Percentiles rank a stretch among this genome's conserved stretches.
Evolutionary conservation across 2,329 filamentous ascomycete species (phyloP).

Genomic region (Aurifilum marmelostoma): DNA sequence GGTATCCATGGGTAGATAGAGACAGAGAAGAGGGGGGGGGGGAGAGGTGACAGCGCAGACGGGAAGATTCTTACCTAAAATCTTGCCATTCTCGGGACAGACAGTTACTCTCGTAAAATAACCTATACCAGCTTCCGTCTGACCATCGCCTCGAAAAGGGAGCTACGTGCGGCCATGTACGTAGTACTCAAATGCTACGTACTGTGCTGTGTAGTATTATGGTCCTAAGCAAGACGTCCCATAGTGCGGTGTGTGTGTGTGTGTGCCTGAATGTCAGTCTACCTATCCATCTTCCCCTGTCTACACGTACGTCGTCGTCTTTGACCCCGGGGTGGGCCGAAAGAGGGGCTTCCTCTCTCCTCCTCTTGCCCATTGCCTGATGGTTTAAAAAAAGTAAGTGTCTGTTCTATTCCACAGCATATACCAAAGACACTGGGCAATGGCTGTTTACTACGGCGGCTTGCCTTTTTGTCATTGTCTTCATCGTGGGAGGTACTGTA

Average conservation of each 20-base stretch:
- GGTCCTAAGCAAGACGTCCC: no score
- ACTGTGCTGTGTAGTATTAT: neutral
- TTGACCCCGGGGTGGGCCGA: no score
- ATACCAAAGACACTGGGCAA: no score
- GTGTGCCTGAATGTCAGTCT: neutral
- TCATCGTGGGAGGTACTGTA: neutral
- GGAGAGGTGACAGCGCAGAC: neutral
- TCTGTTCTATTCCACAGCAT: no score
- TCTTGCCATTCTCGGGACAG: neutral
- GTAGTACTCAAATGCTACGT: neutral
- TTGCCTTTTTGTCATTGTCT: no score
- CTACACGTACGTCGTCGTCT: neutral
- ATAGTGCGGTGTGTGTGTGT: no score
- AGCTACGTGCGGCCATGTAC: neutral
- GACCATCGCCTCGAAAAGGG: conserved; percentile 3
- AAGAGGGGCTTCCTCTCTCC: no score
- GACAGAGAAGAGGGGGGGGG: no score
- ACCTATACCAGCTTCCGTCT: neutral
- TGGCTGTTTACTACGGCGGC: no score
- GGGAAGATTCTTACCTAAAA: neutral
- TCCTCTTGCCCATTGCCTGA: neutral
- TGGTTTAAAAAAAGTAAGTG: no score
- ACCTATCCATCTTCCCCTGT: no score
- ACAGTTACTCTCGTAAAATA: neutral
- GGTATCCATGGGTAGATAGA: no score